Base-by-base conservation (phyloP, 2,329 filamentous ascomycete species). In the Phoma sp. region DNA sequence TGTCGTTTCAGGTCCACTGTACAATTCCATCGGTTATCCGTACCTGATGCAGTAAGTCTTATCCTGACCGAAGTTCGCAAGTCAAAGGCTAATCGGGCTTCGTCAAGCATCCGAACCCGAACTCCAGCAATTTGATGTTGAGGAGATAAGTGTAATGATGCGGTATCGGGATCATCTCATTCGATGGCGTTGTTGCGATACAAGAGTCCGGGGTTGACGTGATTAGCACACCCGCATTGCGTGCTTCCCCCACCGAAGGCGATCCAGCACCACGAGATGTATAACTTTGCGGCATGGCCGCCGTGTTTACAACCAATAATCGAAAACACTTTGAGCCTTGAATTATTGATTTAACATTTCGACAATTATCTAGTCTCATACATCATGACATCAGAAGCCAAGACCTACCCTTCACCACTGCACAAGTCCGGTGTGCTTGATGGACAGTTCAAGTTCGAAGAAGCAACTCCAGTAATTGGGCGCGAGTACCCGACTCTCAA, bases 391-490 rank as follows among this genome's bases (percentile, higher is more conserved):
- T 23, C 36, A 25, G 26, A 49, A 17, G 11, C 38, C 20, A 34
- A 49, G n/a, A 20, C 21, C 15, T 52, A 42, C 28, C 46, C 51
- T 33, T 21, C 43, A 25, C 57, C 58, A 14, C 45, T 54, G 42
- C 58, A 14, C 7, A 63, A 59, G 48, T 48, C 58, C 7, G 56
- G 56, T n/a, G 38, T 33, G 10, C 53, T 63, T 14, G 60, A 63
- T 34, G 17, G 15, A 2, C 50, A 42, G 25, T 63, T 63, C 42
- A 39, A 50, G 30, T 63, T 55, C 17, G 60, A 63, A 36, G 86
- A 88, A 26, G 74, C 83, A 4, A 88, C 86, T 1, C 86, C 86
- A 0, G 74, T 82, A 34, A 87, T 89, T 51, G 87, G 86, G 4
- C 80, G 80, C 6, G 87, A 89, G 64, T 89, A 81, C 57, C 77